phyloP scores from a whole-genome alignment of 2,329 filamentous ascomycete species.

The Graphilbum ipis-grandicollis region DNA sequence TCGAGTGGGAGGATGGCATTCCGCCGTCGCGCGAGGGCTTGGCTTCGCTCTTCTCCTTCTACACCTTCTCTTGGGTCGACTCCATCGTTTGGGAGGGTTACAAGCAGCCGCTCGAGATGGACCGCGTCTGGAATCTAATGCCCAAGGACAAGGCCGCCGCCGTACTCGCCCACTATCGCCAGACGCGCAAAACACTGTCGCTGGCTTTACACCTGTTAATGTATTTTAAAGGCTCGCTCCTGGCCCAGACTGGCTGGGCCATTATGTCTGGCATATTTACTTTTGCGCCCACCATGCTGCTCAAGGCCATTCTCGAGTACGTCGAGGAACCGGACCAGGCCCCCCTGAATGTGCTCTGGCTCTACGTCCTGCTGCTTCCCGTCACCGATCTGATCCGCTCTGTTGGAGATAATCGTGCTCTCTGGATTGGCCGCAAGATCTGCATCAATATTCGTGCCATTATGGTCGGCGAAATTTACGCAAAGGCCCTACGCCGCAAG shows the following conservation, averaged over 20 bases:
- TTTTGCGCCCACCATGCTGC: conserved; percentile 77
- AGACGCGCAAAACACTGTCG: conserved; percentile 63
- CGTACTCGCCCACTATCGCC: conserved; percentile 69
- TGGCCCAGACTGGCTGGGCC: conserved; percentile 68
- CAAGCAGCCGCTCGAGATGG: conserved; percentile 63
- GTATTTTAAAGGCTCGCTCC: conserved; percentile 63
- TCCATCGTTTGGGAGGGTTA: conserved; percentile 78
- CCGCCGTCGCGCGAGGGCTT: conserved; percentile 75
- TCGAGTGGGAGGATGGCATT: conserved; percentile 80
- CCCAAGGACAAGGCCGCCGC: conserved; percentile 73
- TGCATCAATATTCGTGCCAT: conserved; percentile 88
- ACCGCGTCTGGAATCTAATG: conserved; percentile 81
- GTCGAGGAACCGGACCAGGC: conserved; percentile 66
- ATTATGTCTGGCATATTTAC: conserved; percentile 65
- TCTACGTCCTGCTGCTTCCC: conserved; percentile 83
- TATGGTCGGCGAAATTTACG: conserved; percentile 93
- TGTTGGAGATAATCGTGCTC: conserved; percentile 64
- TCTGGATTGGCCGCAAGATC: conserved; percentile 89
- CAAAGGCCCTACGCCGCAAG: conserved; percentile 83
- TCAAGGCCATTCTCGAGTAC: conserved; percentile 84
- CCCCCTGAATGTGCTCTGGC: conserved; percentile 80
- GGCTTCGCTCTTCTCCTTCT: conserved; percentile 74
- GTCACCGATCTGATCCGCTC: conserved; percentile 69
- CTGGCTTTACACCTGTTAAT: conserved; percentile 66
- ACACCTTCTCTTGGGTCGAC: conserved; percentile 84